These are phyloP conservation scores for Hyphopichia fennica DNA, from an alignment of 1,139 yeast genomes.

Conservation along the genomic window DNA sequence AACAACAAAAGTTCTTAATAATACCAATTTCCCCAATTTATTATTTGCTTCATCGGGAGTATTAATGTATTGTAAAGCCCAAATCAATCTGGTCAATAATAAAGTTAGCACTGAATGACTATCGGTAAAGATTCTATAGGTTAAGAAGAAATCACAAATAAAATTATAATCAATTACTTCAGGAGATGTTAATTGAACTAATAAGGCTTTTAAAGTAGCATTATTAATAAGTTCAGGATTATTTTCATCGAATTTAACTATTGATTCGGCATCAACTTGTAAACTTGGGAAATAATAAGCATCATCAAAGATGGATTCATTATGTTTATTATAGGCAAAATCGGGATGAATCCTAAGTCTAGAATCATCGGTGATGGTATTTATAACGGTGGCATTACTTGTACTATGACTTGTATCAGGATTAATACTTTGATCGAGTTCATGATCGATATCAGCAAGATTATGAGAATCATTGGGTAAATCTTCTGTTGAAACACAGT, in stretches of 20 bases:
- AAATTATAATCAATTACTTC: constrained; percentile 74
- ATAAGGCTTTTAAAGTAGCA: constrained; percentile 52
- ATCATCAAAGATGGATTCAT: constrained; percentile 45
- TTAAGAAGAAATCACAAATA: constrained; percentile 80
- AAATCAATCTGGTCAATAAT: constrained; percentile 63
- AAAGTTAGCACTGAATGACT: constrained; percentile 58
- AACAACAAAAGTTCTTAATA: constrained; percentile 85
- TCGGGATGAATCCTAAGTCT: constrained; percentile 17
- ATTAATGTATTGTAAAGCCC: constrained; percentile 62
- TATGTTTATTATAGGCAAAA: constrained; percentile 36
- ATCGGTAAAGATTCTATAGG: constrained; percentile 71
- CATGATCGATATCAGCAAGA: background rate
- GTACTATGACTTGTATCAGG: background rate
- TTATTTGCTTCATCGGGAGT: constrained; percentile 30
- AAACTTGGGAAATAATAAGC: constrained; percentile 34
- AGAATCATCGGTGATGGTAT: background rate
- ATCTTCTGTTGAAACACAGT: background rate
- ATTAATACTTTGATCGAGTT: background rate
- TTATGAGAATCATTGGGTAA: background rate
- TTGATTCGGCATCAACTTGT: constrained; percentile 11
- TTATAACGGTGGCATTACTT: background rate
- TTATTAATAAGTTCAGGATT: constrained; percentile 37
- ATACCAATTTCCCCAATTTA: constrained; percentile 64
- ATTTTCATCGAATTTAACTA: constrained; percentile 38
- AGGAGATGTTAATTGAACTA: constrained; percentile 78